These are phyloP conservation scores for Pyrus betulifolia DNA, from an alignment of 306 rosid genomes.

Conservation along the genomic window DNA sequence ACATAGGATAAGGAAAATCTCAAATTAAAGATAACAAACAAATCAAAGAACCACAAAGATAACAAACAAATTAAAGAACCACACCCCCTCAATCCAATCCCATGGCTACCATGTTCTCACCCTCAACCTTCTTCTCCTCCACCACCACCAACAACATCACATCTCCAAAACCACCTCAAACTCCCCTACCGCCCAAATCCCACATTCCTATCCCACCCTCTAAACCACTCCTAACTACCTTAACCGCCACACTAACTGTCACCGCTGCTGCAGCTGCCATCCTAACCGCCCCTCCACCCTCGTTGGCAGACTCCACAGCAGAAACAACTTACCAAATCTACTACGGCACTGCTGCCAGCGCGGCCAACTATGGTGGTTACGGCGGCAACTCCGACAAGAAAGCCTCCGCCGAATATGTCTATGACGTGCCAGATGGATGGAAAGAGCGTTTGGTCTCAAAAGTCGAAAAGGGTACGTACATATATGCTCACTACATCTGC, in stretches of 20 bases:
- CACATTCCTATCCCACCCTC: slow-evolving; percentile 23
- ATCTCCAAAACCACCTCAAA: slow-evolving; percentile 30
- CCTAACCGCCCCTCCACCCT: slow-evolving; percentile 36
- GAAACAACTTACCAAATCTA: slow-evolving; percentile 43
- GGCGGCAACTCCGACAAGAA: slow-evolving; percentile 78
- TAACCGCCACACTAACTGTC: slow-evolving; percentile 24
- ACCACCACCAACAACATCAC: slow-evolving; percentile 26
- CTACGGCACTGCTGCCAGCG: slow-evolving; percentile 92
- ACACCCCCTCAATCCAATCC: slow-evolving; percentile 9
- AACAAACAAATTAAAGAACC: neutral
- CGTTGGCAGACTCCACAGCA: slow-evolving; percentile 33
- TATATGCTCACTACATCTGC: neutral
- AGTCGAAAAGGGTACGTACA: slow-evolving; percentile 59
- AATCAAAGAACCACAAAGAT: neutral
- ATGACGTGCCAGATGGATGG: slow-evolving; percentile 82
- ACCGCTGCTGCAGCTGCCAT: slow-evolving; percentile 48
- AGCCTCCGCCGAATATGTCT: slow-evolving; percentile 73
- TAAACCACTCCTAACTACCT: slow-evolving; percentile 25
- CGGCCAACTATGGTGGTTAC: slow-evolving; percentile 80
- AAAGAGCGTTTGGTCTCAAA: slow-evolving; percentile 82
- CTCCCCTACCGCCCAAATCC: slow-evolving; percentile 14
- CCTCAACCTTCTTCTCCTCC: slow-evolving; percentile 32
- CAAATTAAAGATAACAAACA: neutral
- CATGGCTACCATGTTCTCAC: slow-evolving; percentile 47
- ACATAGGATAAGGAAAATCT: slow-evolving; percentile 26